phyloP scores from a whole-genome alignment of 805 yeast genomes.

The Pichia thaimueangensis region DNA sequence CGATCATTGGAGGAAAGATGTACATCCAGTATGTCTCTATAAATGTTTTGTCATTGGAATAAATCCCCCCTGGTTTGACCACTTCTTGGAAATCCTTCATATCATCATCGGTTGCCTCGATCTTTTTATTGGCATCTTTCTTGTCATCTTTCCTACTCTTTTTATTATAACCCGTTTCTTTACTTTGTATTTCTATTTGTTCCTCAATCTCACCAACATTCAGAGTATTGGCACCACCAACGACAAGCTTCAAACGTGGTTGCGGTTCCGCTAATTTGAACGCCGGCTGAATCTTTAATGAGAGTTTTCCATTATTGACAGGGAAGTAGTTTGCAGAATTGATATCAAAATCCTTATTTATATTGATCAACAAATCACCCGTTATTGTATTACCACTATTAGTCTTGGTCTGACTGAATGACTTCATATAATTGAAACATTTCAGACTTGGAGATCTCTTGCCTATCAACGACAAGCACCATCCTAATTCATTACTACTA shows the following conservation, averaged over 20 bases:
- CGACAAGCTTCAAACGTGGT: conserved; percentile 1
- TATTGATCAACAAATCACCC: neutral
- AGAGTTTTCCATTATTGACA: neutral
- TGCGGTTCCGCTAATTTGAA: conserved; percentile 2
- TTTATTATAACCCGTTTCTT: neutral
- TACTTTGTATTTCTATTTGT: too few species aligned
- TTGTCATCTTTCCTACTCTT: neutral
- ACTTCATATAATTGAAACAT: conserved; percentile 3
- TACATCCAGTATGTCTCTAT: conserved; percentile 60
- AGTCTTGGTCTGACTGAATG: neutral
- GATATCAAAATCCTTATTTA: neutral
- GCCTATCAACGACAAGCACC: conserved; percentile 2
- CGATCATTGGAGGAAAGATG: conserved; percentile 43
- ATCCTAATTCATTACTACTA: too few species aligned
- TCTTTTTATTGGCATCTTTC: neutral
- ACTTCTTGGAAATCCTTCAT: conserved; percentile 6
- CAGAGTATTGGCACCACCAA: too few species aligned
- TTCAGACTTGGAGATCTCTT: neutral
- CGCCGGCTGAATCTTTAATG: neutral
- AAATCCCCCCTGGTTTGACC: conserved; percentile 3
- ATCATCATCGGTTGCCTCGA: neutral
- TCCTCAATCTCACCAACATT: too few species aligned
- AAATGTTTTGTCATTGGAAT: conserved; percentile 34
- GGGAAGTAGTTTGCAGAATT: neutral
- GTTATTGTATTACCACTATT: neutral